Percentiles rank a stretch among this genome's conserved stretches.
Evolutionary conservation across 2,329 filamentous ascomycete genomes (phyloP).

Genomic region (Sarocladium kiliense): DNA sequence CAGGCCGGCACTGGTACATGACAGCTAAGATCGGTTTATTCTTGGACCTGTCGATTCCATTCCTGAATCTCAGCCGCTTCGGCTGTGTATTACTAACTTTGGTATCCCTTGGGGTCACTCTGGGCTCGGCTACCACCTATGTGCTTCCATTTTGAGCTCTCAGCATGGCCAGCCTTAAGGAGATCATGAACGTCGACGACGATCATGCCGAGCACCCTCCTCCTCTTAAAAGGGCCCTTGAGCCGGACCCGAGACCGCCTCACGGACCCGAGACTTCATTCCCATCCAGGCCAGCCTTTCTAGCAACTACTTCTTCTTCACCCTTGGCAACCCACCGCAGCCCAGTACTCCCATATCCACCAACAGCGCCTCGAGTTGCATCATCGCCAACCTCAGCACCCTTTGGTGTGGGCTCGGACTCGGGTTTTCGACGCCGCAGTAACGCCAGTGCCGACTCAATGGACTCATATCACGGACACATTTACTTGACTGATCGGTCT

Average conservation of each 20-base stretch:
- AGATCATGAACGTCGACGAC: slow-evolving; percentile 53
- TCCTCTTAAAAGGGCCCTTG: slow-evolving; percentile 40
- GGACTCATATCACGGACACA: slow-evolving; percentile 29
- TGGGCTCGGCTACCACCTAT: slow-evolving; percentile 4
- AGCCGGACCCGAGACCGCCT: slow-evolving; percentile 30
- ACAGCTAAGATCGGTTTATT: slow-evolving; percentile 7
- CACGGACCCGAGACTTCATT: slow-evolving; percentile 17
- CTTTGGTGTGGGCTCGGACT: slow-evolving; percentile 11
- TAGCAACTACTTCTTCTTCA: slow-evolving; percentile 12
- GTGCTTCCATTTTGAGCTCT: slow-evolving; percentile 34
- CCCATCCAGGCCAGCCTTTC: slow-evolving; percentile 2
- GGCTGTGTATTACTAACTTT: slow-evolving; percentile 9
- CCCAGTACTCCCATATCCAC: background rate
- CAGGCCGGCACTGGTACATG: background rate
- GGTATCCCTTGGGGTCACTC: slow-evolving; percentile 25
- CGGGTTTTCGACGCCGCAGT: slow-evolving; percentile 34
- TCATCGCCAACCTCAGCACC: slow-evolving; percentile 20
- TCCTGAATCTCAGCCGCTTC: slow-evolving; percentile 5
- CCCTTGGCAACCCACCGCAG: slow-evolving; percentile 11
- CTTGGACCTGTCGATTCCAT: slow-evolving; percentile 4
- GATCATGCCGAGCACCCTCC: slow-evolving; percentile 30
- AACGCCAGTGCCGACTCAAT: slow-evolving; percentile 45
- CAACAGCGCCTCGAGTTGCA: slow-evolving; percentile 16
- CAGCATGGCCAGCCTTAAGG: slow-evolving; percentile 50
- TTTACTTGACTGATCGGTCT: slow-evolving; percentile 19